These are phyloP conservation scores for Dipteronia sinensis DNA, from an alignment of 345 rosid genomes.

Conservation along the genomic window DNA sequence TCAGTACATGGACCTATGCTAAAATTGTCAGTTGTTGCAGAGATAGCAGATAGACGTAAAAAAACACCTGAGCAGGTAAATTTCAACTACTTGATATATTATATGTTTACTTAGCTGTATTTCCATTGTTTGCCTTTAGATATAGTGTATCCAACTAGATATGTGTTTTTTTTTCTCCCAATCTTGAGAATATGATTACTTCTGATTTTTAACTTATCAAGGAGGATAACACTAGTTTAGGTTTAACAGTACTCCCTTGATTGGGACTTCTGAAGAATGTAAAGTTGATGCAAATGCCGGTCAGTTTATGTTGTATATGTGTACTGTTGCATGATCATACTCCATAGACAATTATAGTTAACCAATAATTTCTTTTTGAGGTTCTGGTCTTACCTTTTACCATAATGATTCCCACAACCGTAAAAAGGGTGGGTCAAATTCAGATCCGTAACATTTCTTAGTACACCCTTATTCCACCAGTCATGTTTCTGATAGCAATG, in stretches of 20 bases:
- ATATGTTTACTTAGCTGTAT: background rate
- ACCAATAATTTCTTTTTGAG: no score
- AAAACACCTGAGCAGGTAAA: conserved; percentile 68
- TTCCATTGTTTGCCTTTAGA: background rate
- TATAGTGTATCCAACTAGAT: background rate
- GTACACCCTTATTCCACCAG: no score
- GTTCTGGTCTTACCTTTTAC: background rate
- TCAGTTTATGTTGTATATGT: background rate
- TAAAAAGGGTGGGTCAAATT: background rate
- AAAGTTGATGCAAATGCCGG: background rate
- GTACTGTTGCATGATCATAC: background rate
- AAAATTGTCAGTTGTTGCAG: conserved; percentile 56
- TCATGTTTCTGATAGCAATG: background rate
- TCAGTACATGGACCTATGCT: conserved; percentile 73
- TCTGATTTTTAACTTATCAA: background rate
- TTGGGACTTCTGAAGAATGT: background rate
- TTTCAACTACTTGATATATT: background rate
- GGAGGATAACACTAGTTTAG: background rate
- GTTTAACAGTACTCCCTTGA: background rate
- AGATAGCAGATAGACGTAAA: conserved; percentile 50
- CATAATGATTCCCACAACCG: background rate
- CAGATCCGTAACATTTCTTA: background rate
- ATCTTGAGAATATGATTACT: background rate
- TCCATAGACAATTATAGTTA: background rate
- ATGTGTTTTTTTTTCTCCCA: background rate